phyloP scores from a whole-genome alignment of 2,329 filamentous ascomycete genomes.

The Stemphylium lycopersici region DNA sequence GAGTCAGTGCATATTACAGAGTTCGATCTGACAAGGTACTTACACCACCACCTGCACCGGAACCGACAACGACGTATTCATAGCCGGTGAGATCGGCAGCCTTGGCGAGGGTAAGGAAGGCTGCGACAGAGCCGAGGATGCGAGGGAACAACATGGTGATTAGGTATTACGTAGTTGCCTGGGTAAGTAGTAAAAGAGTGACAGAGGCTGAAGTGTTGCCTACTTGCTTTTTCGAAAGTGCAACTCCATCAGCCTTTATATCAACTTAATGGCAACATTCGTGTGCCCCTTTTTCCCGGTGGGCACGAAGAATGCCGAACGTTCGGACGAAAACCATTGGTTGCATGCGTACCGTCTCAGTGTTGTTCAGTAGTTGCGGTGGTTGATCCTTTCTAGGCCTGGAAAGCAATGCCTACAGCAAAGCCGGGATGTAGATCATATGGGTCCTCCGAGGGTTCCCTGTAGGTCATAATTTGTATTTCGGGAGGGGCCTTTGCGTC shows the following conservation, averaged over 20 bases:
- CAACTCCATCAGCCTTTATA: conserved; percentile 15
- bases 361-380: conserved; percentile 15
- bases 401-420: conserved; percentile 9
- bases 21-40: neutral
- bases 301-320: neutral
- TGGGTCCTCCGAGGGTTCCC: neutral
- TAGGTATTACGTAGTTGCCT: conserved; percentile 8
- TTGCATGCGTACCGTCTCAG: neutral
- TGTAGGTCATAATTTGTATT: conserved; percentile 7
- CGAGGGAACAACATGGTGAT: conserved; percentile 32
- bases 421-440: conserved; percentile 7
- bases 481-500: neutral
- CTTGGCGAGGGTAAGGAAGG: conserved; percentile 28
- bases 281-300: conserved; percentile 7
- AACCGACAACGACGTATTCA: conserved; percentile 68
- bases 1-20: neutral
- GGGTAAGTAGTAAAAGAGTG: conserved; percentile 14
- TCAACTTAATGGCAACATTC: neutral
- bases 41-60: conserved; percentile 45
- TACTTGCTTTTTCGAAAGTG: conserved; percentile 10
- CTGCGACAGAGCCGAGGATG: conserved; percentile 26
- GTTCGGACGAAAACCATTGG: conserved; percentile 7
- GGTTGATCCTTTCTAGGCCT: conserved; percentile 15
- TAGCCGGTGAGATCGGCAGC: conserved; percentile 52
- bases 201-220: conserved; percentile 21